Percentiles rank a stretch among this genome's conserved stretches.
Evolutionary conservation across 1,284 basidiomycete genomes (phyloP).

Genomic region (Pseudomicrostroma phylloplanum): DNA sequence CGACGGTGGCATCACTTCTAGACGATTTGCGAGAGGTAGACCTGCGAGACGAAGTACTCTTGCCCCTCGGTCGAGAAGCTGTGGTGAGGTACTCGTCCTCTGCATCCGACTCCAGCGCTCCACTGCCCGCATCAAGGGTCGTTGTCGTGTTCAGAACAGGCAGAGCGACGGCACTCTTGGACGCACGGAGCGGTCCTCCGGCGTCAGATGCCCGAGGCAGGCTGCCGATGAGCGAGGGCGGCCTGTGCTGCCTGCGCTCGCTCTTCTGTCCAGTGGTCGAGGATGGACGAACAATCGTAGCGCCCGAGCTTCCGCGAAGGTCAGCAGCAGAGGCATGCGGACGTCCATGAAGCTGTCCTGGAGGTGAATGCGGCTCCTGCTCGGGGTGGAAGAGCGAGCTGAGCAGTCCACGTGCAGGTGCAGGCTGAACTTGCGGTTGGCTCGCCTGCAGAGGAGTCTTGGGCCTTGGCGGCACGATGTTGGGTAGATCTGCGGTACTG

Average conservation of each 20-base stretch:
- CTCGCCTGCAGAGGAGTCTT: background rate
- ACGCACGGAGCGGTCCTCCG: conserved; percentile 54
- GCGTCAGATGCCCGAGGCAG: conserved; percentile 10
- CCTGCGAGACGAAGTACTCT: no score
- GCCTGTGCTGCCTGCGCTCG: conserved; percentile 1
- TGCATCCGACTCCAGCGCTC: background rate
- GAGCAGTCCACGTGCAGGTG: conserved; percentile 34
- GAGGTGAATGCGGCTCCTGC: conserved; percentile 37
- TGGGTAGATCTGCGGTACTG: conserved; percentile 42
- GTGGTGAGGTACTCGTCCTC: background rate
- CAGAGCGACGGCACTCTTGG: conserved; percentile 63
- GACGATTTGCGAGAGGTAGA: no score
- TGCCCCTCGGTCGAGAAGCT: background rate
- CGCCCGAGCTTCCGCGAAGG: conserved; percentile 14
- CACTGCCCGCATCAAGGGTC: conserved; percentile 6
- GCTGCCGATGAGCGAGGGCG: conserved; percentile 7
- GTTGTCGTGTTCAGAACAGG: conserved; percentile 55
- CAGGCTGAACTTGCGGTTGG: background rate
- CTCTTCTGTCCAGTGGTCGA: background rate
- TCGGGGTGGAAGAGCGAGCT: conserved; percentile 45
- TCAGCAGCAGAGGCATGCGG: conserved; percentile 40
- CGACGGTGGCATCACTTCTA: no score
- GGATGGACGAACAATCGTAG: background rate
- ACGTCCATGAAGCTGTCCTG: conserved; percentile 34
- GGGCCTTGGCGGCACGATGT: conserved; percentile 9